phyloP scores from a whole-genome alignment of 331 rosid genomes.

The Stylosanthes scabra region DNA sequence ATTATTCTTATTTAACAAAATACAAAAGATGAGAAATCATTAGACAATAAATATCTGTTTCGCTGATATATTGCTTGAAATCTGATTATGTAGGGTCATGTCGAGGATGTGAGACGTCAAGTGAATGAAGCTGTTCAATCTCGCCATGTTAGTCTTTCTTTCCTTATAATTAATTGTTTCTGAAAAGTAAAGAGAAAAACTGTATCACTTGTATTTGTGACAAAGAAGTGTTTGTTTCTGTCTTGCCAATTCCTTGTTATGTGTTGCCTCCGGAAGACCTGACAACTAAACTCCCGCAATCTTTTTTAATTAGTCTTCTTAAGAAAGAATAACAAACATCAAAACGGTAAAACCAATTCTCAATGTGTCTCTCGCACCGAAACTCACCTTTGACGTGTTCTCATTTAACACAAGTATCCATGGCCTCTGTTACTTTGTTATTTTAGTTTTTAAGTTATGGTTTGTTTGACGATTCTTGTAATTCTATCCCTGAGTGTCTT shows the following conservation, averaged over 20 bases:
- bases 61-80: slow-evolving; percentile 30
- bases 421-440: slow-evolving; percentile 3
- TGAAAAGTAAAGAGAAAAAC: background rate
- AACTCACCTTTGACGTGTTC: slow-evolving; percentile 9
- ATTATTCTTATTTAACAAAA: slow-evolving; percentile 25
- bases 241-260: slow-evolving; percentile 16
- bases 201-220: slow-evolving; percentile 11
- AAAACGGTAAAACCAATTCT: background rate
- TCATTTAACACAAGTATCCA: slow-evolving; percentile 8
- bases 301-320: no score
- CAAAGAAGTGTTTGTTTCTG: slow-evolving; percentile 26
- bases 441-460: background rate
- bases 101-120: slow-evolving; percentile 89
- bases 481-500: slow-evolving; percentile 23
- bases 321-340: slow-evolving; percentile 5
- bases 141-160: slow-evolving; percentile 80
- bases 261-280: slow-evolving; percentile 2
- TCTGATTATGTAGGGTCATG: slow-evolving; percentile 75
- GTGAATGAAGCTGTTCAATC: slow-evolving; percentile 94
- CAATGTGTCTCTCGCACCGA: background rate
- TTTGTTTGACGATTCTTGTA: slow-evolving; percentile 18
- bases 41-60: slow-evolving; percentile 2
- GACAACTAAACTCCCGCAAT: no score
- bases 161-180: slow-evolving; percentile 29
- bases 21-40: slow-evolving; percentile 20